Evolutionary conservation across 2,329 filamentous ascomycete species (phyloP), one percentile per base, ranked within the genome.

Genomic region (Podosphaera aphanis): DNA sequence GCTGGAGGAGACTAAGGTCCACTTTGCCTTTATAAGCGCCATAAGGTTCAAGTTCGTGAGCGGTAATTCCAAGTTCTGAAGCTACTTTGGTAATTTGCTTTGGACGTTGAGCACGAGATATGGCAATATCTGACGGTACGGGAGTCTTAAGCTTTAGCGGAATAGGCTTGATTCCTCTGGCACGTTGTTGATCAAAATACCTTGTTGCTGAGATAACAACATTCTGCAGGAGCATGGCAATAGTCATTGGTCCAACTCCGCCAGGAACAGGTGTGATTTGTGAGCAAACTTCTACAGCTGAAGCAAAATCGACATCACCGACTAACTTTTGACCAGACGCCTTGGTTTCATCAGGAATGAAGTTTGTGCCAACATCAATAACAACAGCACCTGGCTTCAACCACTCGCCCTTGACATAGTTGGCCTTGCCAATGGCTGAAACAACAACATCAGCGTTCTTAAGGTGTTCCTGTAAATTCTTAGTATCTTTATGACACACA

Each of bases 361-460:
- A 94, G 68, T 98, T 98, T 52, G 86, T 98, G 50, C 90, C 90
- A 16, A 98, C 90, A 58, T 98, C 90, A 57, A 98, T 93, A 36
- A 98, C 85, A 5, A 98, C 80, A n/a, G 74, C 84, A 31, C 86
- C 90, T 16, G 81, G 77, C 70, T 95, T 98, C 52, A 98, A 62
- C 85, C 86, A 95, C 49, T 93, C 83, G 52, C 86, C 90, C 65
- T 90, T 88, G 58, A 98, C 79, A 56, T 93, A 93, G 48, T 74
- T 73, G 7, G 88, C 70, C 60, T 83, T 71, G 27, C 90, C 90
- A 62, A 98, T 93, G 47, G 90, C 90, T 25, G 85, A 86, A 45
- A 98, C 75, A 42, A 98, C 69, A 49, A 98, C 76, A 59, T 98
- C 90, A 37, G 90, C 90, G 47, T 70, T 68, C 67, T 83, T 86